Conservation (phyloP, 108 stramenopile species). For the Mediolabrus comicus region DNA sequence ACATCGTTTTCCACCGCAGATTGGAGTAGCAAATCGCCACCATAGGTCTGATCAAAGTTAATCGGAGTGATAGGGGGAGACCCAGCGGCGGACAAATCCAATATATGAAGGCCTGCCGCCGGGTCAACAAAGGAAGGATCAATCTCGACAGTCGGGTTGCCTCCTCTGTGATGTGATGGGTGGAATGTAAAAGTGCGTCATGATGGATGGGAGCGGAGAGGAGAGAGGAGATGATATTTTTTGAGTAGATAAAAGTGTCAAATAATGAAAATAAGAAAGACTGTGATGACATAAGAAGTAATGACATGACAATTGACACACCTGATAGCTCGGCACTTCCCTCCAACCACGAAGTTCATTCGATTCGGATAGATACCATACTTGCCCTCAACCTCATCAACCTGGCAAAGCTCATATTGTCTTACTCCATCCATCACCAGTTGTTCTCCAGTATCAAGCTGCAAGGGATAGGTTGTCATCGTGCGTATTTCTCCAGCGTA, state of each 20-base stretch:
- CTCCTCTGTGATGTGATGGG: constrained; percentile 1
- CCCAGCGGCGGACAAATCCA: constrained; percentile 22
- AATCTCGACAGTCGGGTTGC: constrained; percentile 44
- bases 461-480: constrained; percentile 29
- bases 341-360: not conserved
- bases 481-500: constrained; percentile 38
- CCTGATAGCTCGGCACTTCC: not conserved
- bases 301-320: not conserved
- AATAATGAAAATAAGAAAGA: no score
- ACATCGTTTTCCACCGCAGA: constrained; percentile 32
- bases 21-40: constrained; percentile 35
- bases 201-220: no score
- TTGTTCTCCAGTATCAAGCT: constrained; percentile 23
- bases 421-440: constrained; percentile 25
- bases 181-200: not conserved
- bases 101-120: constrained; percentile 26
- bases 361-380: constrained; percentile 10
- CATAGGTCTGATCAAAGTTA: constrained; percentile 32
- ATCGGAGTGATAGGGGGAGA: constrained; percentile 13
- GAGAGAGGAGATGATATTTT: no score
- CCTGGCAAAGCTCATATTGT: constrained; percentile 26
- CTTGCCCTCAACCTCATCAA: constrained; percentile 37
- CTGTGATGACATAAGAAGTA: no score
- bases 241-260: no score
- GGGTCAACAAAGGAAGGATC: constrained; percentile 35